These are phyloP conservation scores for Melanogaster broomeanus DNA, from an alignment of 768 basidiomycete genomes.

Conservation along the genomic window DNA sequence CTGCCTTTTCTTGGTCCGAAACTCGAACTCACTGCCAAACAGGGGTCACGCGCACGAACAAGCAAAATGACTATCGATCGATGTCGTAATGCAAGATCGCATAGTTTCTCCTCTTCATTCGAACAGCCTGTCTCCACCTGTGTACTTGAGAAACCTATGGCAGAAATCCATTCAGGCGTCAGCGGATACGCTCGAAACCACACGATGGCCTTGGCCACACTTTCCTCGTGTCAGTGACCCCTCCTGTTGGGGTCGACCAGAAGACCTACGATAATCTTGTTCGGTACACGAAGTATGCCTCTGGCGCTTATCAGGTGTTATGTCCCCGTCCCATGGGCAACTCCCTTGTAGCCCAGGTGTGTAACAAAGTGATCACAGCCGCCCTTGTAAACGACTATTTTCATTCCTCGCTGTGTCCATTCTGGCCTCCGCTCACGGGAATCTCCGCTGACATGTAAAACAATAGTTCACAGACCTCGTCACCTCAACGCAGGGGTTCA, in stretches of 20 bases:
- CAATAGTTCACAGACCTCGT: conserved; percentile 37
- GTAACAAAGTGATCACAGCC: conserved; percentile 6
- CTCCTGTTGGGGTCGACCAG: conserved; percentile 33
- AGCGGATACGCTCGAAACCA: background rate
- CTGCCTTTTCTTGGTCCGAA: too few species aligned
- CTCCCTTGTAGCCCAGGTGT: conserved; percentile 41
- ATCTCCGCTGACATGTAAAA: background rate
- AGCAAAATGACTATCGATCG: too few species aligned
- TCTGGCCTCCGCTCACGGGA: background rate
- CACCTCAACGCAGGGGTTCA: conserved; percentile 45
- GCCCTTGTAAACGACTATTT: too few species aligned
- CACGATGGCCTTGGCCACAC: conserved; percentile 19
- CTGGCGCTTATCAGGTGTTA: conserved; percentile 46
- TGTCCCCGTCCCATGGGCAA: conserved; percentile 53
- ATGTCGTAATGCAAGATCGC: too few species aligned
- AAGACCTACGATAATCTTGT: conserved; percentile 43
- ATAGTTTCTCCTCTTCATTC: too few species aligned
- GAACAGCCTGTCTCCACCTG: too few species aligned
- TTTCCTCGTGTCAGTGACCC: conserved; percentile 27
- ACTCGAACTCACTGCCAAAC: too few species aligned
- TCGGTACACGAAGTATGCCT: conserved; percentile 51
- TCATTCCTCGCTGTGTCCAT: background rate
- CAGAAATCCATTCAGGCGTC: background rate
- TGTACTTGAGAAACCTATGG: background rate
- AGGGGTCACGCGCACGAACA: too few species aligned